Base-by-base conservation (phyloP, 2,329 filamentous ascomycete species). In the Alternaria brassicae region DNA sequence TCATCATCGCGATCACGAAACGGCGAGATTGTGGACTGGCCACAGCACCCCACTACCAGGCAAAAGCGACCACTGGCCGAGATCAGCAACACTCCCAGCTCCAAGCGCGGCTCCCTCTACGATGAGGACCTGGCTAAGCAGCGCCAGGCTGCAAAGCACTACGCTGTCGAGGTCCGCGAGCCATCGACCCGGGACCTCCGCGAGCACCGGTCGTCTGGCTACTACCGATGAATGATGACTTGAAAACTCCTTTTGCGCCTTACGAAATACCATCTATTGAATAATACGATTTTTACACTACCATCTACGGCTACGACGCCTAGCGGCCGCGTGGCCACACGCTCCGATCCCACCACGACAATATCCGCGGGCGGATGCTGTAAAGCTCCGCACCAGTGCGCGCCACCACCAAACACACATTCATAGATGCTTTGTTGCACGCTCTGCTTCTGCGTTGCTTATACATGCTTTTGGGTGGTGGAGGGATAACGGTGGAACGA, bases 161-260 rank as follows among this genome's bases (percentile, higher is more conserved):
- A 80, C 73, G 69, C 70, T 36, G 76, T 80, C 53, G 78, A 80
- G 61, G 74, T 80, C 61, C 77, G 79, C 34, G 75, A 80, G 66
- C 78, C 79, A n/a, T 72, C 74, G 17, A 49, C 55, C 37, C 71
- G 74, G 49, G 74, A 78, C 62, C 41, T 75, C 48, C 75, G 74
- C 65, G 73, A 77, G 61, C 71, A 77, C 66, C 73, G 75, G 21
- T 71, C 70, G 39, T 77, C 76, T 48, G 75, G 71, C 67, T 79
- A 79, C 73, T 78, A 78, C 69, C 67, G 71, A 61, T 78, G 75
- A 78, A 72, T 39, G 53, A 62, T 40, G 56, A 53, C 44, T 36
- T 60, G 50, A 57, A 47, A 13, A 45, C 30, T 53, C 56, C 59
- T 53, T 66, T 64, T 63, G 54, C 40, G 42, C 48, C 62, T 62